phyloP scores from a whole-genome alignment of 768 basidiomycete species.

The Russula lepida region DNA sequence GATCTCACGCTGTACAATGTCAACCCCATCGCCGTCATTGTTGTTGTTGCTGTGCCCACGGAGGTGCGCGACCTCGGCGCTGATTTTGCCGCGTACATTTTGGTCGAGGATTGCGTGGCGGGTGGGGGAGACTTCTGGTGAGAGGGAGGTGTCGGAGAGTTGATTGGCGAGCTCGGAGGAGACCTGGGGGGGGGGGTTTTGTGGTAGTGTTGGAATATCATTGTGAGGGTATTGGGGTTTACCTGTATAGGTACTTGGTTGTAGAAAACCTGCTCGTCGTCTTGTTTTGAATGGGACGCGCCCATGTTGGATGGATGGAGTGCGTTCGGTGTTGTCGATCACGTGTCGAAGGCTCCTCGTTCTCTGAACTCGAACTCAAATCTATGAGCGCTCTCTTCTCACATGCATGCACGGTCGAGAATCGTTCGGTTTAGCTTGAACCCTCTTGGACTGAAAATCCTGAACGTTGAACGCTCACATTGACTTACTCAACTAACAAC shows the following conservation, averaged over 20 bases:
- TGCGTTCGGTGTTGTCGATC: background rate
- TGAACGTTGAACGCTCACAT: too few species aligned
- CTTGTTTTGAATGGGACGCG: constrained; percentile 55
- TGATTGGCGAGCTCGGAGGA: constrained; percentile 77
- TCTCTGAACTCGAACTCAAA: too few species aligned
- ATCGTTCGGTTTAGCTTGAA: too few species aligned
- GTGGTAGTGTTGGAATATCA: background rate
- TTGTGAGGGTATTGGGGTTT: background rate
- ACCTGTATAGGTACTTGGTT: constrained; percentile 36
- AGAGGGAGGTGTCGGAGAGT: constrained; percentile 55
- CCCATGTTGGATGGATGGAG: constrained; percentile 41
- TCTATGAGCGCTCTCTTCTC: too few species aligned
- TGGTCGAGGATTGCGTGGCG: constrained; percentile 69
- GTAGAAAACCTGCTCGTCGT: constrained; percentile 47
- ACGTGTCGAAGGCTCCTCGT: too few species aligned
- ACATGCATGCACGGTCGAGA: too few species aligned
- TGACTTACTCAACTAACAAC: too few species aligned
- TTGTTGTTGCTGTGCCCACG: constrained; percentile 51
- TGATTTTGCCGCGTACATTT: constrained; percentile 64
- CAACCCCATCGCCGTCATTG: constrained; percentile 44
- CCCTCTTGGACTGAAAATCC: too few species aligned
- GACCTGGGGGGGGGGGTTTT: constrained; percentile 42
- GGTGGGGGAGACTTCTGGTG: constrained; percentile 51
- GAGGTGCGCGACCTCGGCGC: constrained; percentile 55
- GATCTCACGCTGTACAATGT: constrained; percentile 61